Conservation (phyloP, 2,329 filamentous ascomycete species). For the Stylonectria norvegica region DNA sequence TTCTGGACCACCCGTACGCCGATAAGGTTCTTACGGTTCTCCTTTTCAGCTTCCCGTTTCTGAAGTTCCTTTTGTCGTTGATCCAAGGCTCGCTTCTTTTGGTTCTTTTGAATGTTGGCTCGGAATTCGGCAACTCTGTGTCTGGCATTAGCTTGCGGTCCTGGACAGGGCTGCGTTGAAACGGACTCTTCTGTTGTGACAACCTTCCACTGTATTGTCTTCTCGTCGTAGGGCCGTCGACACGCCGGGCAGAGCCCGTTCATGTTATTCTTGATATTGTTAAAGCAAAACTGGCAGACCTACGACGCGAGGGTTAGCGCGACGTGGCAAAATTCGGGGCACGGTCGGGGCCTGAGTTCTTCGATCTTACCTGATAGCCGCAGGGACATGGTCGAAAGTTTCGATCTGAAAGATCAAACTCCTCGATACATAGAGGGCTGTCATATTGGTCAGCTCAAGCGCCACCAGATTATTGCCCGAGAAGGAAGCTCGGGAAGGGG, state of each 20-base stretch:
- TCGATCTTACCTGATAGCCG: constrained; percentile 80
- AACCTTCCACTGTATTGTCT: constrained; percentile 94
- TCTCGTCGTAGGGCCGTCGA: constrained; percentile 90
- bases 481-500: constrained; percentile 15
- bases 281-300: constrained; percentile 99
- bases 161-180: no score
- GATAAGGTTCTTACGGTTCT: constrained; percentile 92
- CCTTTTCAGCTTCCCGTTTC: constrained; percentile 92
- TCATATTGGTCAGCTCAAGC: constrained; percentile 20
- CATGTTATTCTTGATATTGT: constrained; percentile 98
- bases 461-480: constrained; percentile 21
- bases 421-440: constrained; percentile 96
- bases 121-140: constrained; percentile 69
- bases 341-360: neutral
- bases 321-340: constrained; percentile 17
- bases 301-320: constrained; percentile 37
- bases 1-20: constrained; percentile 96
- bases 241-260: constrained; percentile 98
- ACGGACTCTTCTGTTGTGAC: constrained; percentile 92
- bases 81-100: constrained; percentile 82
- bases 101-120: constrained; percentile 79
- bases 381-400: constrained; percentile 97
- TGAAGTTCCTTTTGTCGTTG: constrained; percentile 91
- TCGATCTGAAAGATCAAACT: constrained; percentile 95
- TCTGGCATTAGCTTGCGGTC: constrained; percentile 19